Percentiles rank a stretch among this genome's conserved stretches.
Evolutionary conservation across 2,329 filamentous ascomycete genomes (phyloP).

Genomic region (Rhynchosporium graminicola): DNA sequence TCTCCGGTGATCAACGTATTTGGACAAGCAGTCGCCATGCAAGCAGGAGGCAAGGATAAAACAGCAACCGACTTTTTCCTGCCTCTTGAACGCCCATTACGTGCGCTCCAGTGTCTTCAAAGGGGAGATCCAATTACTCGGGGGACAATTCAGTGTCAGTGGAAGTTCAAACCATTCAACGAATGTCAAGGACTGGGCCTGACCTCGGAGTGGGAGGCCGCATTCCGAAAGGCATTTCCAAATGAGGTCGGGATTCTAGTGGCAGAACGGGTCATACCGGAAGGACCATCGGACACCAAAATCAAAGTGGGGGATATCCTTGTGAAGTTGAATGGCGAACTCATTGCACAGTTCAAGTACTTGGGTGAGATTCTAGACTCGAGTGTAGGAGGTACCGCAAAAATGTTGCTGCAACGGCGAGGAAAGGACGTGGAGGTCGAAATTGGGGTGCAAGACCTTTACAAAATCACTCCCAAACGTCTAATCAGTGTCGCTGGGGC

Average conservation of each 20-base stretch:
- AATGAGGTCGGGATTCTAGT: slow-evolving; percentile 96
- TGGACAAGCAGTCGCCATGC: slow-evolving; percentile 86
- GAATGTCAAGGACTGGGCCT: slow-evolving; percentile 90
- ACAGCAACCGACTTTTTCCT: slow-evolving; percentile 98
- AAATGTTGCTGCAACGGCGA: slow-evolving; percentile 81
- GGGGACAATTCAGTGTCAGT: slow-evolving; percentile 96
- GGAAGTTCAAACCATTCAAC: slow-evolving; percentile 94
- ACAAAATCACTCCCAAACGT: slow-evolving; percentile 91
- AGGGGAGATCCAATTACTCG: slow-evolving; percentile 72
- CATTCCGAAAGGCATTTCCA: slow-evolving; percentile 79
- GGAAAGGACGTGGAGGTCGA: slow-evolving; percentile 85
- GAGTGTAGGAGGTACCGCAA: slow-evolving; percentile 74
- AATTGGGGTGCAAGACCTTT: slow-evolving; percentile 82
- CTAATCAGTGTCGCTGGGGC: slow-evolving; percentile 93
- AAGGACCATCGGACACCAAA: slow-evolving; percentile 83
- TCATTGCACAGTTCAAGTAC: slow-evolving; percentile 89
- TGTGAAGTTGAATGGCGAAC: slow-evolving; percentile 88
- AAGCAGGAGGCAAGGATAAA: slow-evolving; percentile 92
- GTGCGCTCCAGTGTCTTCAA: slow-evolving; percentile 84
- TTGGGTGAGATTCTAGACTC: slow-evolving; percentile 91
- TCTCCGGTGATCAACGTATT: slow-evolving; percentile 97
- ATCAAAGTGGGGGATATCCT: slow-evolving; percentile 94
- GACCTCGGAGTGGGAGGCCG: slow-evolving; percentile 81
- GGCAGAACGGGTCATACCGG: slow-evolving; percentile 89
- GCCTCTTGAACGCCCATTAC: slow-evolving; percentile 84